Conservation (phyloP, 2,329 filamentous ascomycete species). For the Verticillium klebahnii region DNA sequence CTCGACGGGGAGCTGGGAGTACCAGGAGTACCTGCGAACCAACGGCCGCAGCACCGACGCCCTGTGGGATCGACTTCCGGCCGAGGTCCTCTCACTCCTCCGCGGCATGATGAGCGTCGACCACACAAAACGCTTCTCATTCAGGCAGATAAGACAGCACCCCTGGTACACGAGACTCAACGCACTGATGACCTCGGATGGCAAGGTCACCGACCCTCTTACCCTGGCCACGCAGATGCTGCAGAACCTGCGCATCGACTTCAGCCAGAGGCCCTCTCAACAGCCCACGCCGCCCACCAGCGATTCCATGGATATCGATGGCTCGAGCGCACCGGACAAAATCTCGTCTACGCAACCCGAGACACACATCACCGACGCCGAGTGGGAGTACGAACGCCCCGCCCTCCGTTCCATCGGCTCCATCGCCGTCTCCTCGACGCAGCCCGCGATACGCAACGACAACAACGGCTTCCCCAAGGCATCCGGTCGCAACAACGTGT, state of each 20-base stretch:
- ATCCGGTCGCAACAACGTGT: constrained; percentile 26
- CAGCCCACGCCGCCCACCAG: constrained; percentile 17
- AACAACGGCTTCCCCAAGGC: constrained; percentile 25
- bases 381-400: constrained; percentile 87
- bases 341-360: constrained; percentile 73
- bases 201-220: constrained; percentile 72
- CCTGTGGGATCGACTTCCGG: constrained; percentile 76
- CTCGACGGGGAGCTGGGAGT: constrained; percentile 82
- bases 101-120: constrained; percentile 91
- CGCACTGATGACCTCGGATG: constrained; percentile 67
- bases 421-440: constrained; percentile 41
- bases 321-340: constrained; percentile 33
- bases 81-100: constrained; percentile 72
- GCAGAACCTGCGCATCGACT: constrained; percentile 83
- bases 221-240: constrained; percentile 93
- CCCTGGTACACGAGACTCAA: constrained; percentile 92
- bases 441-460: constrained; percentile 35
- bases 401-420: constrained; percentile 47
- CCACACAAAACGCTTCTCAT: constrained; percentile 69
- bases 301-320: constrained; percentile 70
- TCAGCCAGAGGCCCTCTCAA: constrained; percentile 60
- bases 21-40: constrained; percentile 76
- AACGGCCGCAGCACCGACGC: constrained; percentile 80
- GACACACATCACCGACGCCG: constrained; percentile 64
- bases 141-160: constrained; percentile 81